Conservation (phyloP, 495 filamentous ascomycete genomes). For the Diplogelasinospora grovesii region DNA sequence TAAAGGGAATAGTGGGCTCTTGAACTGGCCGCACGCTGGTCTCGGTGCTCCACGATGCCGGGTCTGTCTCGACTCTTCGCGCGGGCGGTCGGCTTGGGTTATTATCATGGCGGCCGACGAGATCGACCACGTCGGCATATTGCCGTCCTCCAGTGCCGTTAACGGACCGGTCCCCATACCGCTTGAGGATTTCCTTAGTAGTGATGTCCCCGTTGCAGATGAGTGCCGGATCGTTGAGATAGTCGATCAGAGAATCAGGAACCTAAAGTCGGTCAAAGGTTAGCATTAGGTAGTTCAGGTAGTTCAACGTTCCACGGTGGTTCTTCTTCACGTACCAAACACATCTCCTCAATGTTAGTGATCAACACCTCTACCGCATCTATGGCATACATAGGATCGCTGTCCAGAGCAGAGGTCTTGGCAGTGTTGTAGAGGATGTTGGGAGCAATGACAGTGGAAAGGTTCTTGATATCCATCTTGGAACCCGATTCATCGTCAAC, state of each 20-base stretch:
- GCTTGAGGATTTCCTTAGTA: conserved; percentile 91
- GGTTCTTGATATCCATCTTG: conserved; percentile 98
- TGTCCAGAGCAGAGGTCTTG: conserved; percentile 59
- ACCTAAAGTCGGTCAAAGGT: conserved; percentile 51
- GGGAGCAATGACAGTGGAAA: conserved; percentile 95
- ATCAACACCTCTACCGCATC: conserved; percentile 87
- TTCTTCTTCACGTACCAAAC: conserved; percentile 88
- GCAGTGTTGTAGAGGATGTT: conserved; percentile 81
- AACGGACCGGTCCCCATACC: conserved; percentile 69
- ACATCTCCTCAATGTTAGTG: conserved; percentile 91
- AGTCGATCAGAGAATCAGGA: conserved; percentile 80
- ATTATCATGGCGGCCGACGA: conserved; percentile 41
- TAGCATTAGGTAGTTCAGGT: too few species aligned
- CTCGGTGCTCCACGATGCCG: conserved; percentile 71
- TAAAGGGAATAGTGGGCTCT: conserved; percentile 41
- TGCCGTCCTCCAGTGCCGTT: conserved; percentile 48
- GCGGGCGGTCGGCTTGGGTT: conserved; percentile 39
- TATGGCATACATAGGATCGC: conserved; percentile 82
- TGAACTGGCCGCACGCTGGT: conserved; percentile 73
- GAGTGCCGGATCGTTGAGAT: conserved; percentile 74
- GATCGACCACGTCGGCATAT: conserved; percentile 52
- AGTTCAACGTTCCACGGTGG: too few species aligned
- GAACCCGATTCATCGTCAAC: conserved; percentile 88
- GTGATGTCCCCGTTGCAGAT: conserved; percentile 84
- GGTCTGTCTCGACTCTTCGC: conserved; percentile 69